Percentiles rank a stretch among this genome's conserved stretches.
Conservation (phyloP, 768 basidiomycete genomes). For the Lentinula lateritia region DNA sequence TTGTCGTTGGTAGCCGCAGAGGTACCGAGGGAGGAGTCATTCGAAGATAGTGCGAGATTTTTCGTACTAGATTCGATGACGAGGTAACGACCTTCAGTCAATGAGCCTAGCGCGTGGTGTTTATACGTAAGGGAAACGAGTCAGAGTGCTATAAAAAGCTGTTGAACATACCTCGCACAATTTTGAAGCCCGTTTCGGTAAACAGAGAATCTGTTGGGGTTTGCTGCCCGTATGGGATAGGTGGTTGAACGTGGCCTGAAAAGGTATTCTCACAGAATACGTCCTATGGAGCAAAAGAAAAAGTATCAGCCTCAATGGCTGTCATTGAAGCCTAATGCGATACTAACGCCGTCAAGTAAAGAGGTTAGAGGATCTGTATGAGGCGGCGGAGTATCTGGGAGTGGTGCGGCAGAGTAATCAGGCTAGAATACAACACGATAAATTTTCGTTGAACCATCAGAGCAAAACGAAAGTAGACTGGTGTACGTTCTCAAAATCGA, state of each 20-base stretch:
- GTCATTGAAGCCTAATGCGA: background rate
- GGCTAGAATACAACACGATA: background rate
- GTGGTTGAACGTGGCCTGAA: background rate
- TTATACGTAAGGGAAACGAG: background rate
- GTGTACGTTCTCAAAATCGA: background rate
- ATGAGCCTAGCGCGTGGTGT: background rate
- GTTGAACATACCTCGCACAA: slow-evolving; percentile 1
- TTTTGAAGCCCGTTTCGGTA: slow-evolving; percentile 6
- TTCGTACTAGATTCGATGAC: slow-evolving; percentile 2
- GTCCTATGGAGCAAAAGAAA: background rate
- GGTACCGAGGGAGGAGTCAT: background rate
- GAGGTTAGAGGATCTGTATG: slow-evolving; percentile 5
- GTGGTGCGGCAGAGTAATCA: background rate
- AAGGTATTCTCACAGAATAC: slow-evolving; percentile 5
- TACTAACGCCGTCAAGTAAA: background rate
- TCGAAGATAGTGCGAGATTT: background rate
- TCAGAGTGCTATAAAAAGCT: background rate
- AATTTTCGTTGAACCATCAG: background rate
- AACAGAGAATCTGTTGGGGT: background rate
- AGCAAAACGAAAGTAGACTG: background rate
- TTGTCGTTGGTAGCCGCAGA: background rate
- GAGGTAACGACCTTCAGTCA: slow-evolving; percentile 7
- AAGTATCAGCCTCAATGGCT: background rate
- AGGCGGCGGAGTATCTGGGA: slow-evolving; percentile 4
- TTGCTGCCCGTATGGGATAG: slow-evolving; percentile 5